phyloP scores from a whole-genome alignment of 1,284 basidiomycete genomes.

The Coniferiporia sulphurascens region DNA sequence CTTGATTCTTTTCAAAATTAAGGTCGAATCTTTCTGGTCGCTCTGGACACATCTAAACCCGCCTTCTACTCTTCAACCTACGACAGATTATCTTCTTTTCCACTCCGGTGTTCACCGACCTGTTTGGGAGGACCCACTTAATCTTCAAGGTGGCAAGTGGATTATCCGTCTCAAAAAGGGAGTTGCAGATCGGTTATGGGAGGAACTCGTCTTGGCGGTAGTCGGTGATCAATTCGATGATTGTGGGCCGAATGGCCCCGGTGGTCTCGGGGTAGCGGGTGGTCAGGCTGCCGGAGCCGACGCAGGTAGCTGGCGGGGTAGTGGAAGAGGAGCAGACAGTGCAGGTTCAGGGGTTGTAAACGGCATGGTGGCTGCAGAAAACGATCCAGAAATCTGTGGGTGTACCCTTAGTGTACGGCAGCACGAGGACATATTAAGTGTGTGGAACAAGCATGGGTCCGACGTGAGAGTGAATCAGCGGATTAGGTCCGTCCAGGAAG shows the following conservation, averaged over 20 bases:
- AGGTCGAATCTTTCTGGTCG: constrained; percentile 84
- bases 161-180: constrained; percentile 83
- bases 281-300: neutral
- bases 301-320: constrained; percentile 9
- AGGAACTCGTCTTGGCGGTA: constrained; percentile 72
- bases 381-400: constrained; percentile 69
- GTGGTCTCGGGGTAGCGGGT: neutral
- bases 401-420: constrained; percentile 80
- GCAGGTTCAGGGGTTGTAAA: neutral
- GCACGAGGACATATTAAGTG: constrained; percentile 76
- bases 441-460: constrained; percentile 73
- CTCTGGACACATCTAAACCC: constrained; percentile 75
- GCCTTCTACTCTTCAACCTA: constrained; percentile 68
- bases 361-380: neutral
- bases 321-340: constrained; percentile 28
- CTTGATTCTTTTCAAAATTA: neutral
- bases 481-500: constrained; percentile 50
- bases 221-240: constrained; percentile 77
- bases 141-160: constrained; percentile 88
- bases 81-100: constrained; percentile 83
- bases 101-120: constrained; percentile 76
- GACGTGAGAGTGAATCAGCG: constrained; percentile 64
- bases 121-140: constrained; percentile 88
- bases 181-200: constrained; percentile 77
- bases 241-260: constrained; percentile 33